Evolutionary conservation across 2,329 filamentous ascomycete species (phyloP).

Genomic region (Arachnomyces sp.): DNA sequence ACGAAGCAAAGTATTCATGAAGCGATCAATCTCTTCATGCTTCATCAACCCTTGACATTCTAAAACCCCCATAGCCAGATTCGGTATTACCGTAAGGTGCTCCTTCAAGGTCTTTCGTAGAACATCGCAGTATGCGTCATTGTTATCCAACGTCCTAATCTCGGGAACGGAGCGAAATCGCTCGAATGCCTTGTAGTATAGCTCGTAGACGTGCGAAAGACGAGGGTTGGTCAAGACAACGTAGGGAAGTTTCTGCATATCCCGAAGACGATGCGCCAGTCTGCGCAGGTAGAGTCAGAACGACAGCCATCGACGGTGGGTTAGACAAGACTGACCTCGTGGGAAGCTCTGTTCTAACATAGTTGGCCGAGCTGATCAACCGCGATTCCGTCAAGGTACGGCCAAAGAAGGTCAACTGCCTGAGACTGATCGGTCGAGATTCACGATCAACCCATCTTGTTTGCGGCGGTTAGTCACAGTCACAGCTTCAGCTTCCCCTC

Average conservation of each 20-base stretch:
- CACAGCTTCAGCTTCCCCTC: slow-evolving; percentile 3
- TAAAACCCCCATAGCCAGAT: slow-evolving; percentile 85
- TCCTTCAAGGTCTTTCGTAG: slow-evolving; percentile 73
- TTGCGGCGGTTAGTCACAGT: slow-evolving; percentile 12
- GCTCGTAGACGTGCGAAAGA: slow-evolving; percentile 88
- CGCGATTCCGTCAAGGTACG: slow-evolving; percentile 83
- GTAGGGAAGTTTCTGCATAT: slow-evolving; percentile 95
- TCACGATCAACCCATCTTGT: slow-evolving; percentile 84
- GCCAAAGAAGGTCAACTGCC: slow-evolving; percentile 95
- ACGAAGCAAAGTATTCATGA: slow-evolving; percentile 89
- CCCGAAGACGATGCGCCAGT: slow-evolving; percentile 85
- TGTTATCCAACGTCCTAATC: slow-evolving; percentile 78
- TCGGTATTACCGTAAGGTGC: slow-evolving; percentile 88
- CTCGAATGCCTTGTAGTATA: slow-evolving; percentile 97
- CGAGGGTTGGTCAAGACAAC: slow-evolving; percentile 93
- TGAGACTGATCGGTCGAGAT: slow-evolving; percentile 87
- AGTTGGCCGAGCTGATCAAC: slow-evolving; percentile 90
- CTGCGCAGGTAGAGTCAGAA: slow-evolving; percentile 36
- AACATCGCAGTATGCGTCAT: slow-evolving; percentile 74
- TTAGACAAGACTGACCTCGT: slow-evolving; percentile 51
- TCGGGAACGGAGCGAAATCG: slow-evolving; percentile 75
- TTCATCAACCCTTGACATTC: slow-evolving; percentile 80
- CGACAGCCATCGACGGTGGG: slow-evolving; percentile 2
- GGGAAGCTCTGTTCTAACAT: slow-evolving; percentile 89
- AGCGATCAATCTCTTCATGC: slow-evolving; percentile 72